Base-by-base conservation (phyloP, 2,329 filamentous ascomycete species). In the Biscogniauxia mediterranea region DNA sequence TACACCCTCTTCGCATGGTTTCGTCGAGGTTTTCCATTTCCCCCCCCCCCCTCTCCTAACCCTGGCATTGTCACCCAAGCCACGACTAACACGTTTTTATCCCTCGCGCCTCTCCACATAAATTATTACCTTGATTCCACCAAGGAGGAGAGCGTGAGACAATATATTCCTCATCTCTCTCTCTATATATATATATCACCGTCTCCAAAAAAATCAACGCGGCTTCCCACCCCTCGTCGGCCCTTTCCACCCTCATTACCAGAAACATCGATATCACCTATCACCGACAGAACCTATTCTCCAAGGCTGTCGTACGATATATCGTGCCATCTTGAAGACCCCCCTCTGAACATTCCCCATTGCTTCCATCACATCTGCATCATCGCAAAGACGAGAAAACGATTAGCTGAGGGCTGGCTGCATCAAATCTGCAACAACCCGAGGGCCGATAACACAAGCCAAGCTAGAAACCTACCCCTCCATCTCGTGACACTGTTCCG, bases 391-490 rank as follows among this genome's bases (percentile, higher is more conserved):
- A 46, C 13, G 38, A 11, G 38, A 46, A 46, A 46, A 5, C 17
- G 15, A n/a, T 3, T n/a, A 46, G 1, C 3, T n/a, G 7, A n/a
- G 13, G 38, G 6, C 38, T 5, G 15, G 17, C 15, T 52, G 15
- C 19, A 26, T 23, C 51, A 17, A 52, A 26, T 2, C 20, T 52
- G 19, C 51, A 52, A 52, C 13, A 13, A 26, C 1, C 23, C 23
- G 20, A 21, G 51, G 51, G 51, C 51, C 23, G 51, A 23, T 15
- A 23, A 19, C n/a, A 52, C 51, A 52, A 46, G 38, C 38, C 38
- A 46, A 17, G 38, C 38, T 46, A 46, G 32, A 56, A 55, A 21
- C 26, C 56, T 58, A 56, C 52, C 32, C 56, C 58, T 54, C 26
- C 56, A 59, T 49, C 52, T n/a, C 32, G 32, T 38, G 32, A 38